Evolutionary conservation across 2,329 filamentous ascomycete species (phyloP), one percentile per base, ranked within the genome.

Genomic region (Apiospora phragmitis): DNA sequence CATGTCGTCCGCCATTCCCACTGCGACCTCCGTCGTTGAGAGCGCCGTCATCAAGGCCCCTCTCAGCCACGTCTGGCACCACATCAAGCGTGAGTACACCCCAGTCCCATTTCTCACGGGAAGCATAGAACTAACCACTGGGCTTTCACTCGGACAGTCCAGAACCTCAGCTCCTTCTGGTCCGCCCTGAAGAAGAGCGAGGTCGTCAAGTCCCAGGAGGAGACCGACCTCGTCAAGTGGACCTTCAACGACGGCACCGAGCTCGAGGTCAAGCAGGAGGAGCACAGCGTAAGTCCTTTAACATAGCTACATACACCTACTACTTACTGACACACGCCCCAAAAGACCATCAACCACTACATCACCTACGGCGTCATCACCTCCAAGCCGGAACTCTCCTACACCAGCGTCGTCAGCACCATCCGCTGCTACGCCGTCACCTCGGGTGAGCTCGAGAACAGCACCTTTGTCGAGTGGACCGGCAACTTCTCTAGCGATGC

Each of bases 341-440:
- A 32, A 32, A 29, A 42, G 89, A 87, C 86, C 73, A 91, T 93
- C 84, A 89, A 93, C 79, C 91, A 93, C 85, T 93, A 86, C 85
- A 92, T 93, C 81, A 93, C 91, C 71, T 93, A 93, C 86, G 90
- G 87, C 73, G 84, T 93, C 82, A 93, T 93, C 82, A 87, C 89
- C 12, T 86, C 90, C 35, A 84, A 89, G 81, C 91, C 91, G 12
- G 87, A 89, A 73, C 84, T 93, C 70, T 86, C 84, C 72, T 93
- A 93, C 83, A 90, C 89, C 67, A 88, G 86, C 65, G 90, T 91
- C 69, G 83, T 92, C 74, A 91, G 88, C 82, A 93, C 90, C 67
- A 87, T 93, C 75, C 88, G 90, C 75, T 86, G 85, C 79, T 91
- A 88, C 80, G 81, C 90, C 45, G 82, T 93, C 76, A 93, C 91